Conservation (phyloP, 768 basidiomycete species). For the Pisolithus sp. region DNA sequence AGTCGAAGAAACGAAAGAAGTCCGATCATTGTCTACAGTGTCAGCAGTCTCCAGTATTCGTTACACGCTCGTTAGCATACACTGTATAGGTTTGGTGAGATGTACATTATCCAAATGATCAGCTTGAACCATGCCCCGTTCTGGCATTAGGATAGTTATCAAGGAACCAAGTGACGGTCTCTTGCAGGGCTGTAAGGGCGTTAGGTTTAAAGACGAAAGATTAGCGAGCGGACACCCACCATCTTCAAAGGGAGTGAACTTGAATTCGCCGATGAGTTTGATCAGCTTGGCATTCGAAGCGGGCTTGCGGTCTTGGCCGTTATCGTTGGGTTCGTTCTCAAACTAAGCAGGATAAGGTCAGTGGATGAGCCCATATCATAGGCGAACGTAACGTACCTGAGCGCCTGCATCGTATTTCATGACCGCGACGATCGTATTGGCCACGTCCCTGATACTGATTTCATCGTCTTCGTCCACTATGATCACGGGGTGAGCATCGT, state of each 20-base stretch:
- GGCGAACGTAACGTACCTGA: constrained; percentile 36
- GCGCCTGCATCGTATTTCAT: constrained; percentile 77
- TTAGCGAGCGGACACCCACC: constrained; percentile 38
- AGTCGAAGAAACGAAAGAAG: too few relatives aligned
- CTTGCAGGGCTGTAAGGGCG: constrained; percentile 52
- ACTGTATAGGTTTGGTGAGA: too few relatives aligned
- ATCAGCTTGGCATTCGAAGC: constrained; percentile 88
- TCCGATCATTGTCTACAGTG: background rate
- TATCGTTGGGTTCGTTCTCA: constrained; percentile 58
- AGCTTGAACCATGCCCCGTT: constrained; percentile 31
- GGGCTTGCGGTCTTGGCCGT: constrained; percentile 95
- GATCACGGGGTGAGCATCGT: background rate
- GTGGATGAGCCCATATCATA: background rate
- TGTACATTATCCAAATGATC: too few relatives aligned
- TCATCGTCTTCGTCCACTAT: constrained; percentile 90
- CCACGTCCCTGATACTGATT: constrained; percentile 85
- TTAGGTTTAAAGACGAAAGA: constrained; percentile 2
- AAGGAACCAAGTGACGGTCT: constrained; percentile 83
- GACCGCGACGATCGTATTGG: constrained; percentile 84
- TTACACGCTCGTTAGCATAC: constrained; percentile 8
- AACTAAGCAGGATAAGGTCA: constrained; percentile 44
- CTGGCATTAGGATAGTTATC: constrained; percentile 72
- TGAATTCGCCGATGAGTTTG: constrained; percentile 67
- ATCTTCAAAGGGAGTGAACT: constrained; percentile 87
- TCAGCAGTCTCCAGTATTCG: constrained; percentile 8